A percentile compares a stretch with the other conserved stretches of the same genome.
These are phyloP conservation scores for Schwanniomyces pseudopolymorphus DNA, from an alignment of 805 yeast genomes.

Conservation along the genomic window DNA sequence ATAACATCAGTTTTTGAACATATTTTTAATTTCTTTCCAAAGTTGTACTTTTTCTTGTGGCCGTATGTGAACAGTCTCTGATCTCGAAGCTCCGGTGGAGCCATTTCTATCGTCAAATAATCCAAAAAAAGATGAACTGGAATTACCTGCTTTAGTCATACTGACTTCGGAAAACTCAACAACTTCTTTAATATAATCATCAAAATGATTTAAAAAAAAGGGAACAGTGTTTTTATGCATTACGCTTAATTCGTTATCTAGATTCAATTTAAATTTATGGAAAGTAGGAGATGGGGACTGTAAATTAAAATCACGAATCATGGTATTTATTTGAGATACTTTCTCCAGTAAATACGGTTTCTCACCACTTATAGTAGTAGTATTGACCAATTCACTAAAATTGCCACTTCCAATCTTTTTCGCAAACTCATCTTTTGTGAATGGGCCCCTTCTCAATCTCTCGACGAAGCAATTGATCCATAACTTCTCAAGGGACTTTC, in stretches of 20 bases:
- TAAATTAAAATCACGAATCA: constrained; percentile 35
- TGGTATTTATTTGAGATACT: constrained; percentile 19
- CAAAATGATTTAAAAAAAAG: constrained; percentile 11
- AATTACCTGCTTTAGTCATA: not conserved
- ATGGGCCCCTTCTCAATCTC: constrained; percentile 4
- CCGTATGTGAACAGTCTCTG: constrained; percentile 1
- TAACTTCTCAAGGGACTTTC: constrained; percentile 41
- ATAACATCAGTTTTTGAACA: constrained; percentile 16
- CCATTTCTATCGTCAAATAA: constrained; percentile 4
- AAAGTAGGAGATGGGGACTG: constrained; percentile 37
- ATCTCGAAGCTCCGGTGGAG: constrained; percentile 8
- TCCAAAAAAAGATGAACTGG: not conserved
- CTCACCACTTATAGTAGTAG: constrained; percentile 2
- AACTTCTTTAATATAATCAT: constrained; percentile 8
- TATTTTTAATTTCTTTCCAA: constrained; percentile 31
- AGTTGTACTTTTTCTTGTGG: constrained; percentile 19
- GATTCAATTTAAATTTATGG: constrained; percentile 37
- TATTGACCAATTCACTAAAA: not conserved
- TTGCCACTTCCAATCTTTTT: not conserved
- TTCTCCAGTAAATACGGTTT: constrained; percentile 21
- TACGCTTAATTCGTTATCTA: constrained; percentile 23
- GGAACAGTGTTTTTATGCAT: constrained; percentile 16
- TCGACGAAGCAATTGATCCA: constrained; percentile 31
- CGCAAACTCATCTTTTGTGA: constrained; percentile 2
- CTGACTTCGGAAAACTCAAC: not conserved